phyloP scores from a whole-genome alignment of 192 early-diverging fungal genomes.

The Pilaira anomala region DNA sequence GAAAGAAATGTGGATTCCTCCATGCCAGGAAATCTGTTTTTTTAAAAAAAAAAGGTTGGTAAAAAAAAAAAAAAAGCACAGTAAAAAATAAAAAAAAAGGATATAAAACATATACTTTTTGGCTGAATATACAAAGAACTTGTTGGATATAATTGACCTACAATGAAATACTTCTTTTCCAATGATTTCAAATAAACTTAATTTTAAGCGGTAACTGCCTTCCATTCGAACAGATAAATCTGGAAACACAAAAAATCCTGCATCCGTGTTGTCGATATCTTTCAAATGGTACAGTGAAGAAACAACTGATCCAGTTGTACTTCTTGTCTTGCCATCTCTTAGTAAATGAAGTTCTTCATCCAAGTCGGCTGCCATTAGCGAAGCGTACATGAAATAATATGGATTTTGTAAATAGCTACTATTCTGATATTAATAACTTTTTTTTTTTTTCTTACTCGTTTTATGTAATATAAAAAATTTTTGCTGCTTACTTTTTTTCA shows the following conservation, averaged over 20 bases:
- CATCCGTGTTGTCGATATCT: slow-evolving; percentile 81
- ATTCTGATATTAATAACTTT: background rate
- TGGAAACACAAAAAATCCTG: slow-evolving; percentile 97
- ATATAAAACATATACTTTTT: slow-evolving; percentile 46
- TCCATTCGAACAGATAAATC: slow-evolving; percentile 94
- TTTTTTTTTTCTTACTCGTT: background rate
- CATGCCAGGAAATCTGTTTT: slow-evolving; percentile 88
- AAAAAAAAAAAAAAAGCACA: background rate
- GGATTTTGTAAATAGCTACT: slow-evolving; percentile 71
- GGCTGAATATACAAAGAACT: slow-evolving; percentile 86
- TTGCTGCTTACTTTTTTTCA: slow-evolving; percentile 34
- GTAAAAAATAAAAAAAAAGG: slow-evolving; percentile 1
- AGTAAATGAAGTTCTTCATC: slow-evolving; percentile 86
- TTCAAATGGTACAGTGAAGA: slow-evolving; percentile 88
- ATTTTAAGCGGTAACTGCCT: slow-evolving; percentile 78
- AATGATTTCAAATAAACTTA: slow-evolving; percentile 91
- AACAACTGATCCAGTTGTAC: slow-evolving; percentile 92
- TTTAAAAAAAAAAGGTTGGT: background rate
- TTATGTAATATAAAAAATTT: background rate
- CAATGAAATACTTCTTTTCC: slow-evolving; percentile 84
- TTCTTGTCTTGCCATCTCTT: slow-evolving; percentile 84
- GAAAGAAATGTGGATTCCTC: slow-evolving; percentile 89
- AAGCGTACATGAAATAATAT: slow-evolving; percentile 97
- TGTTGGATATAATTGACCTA: slow-evolving; percentile 80
- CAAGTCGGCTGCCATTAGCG: slow-evolving; percentile 77